Evolutionary conservation across 2,329 filamentous ascomycete species (phyloP), one percentile per base, ranked within the genome.

Genomic region (Aspergillus phoenicis): DNA sequence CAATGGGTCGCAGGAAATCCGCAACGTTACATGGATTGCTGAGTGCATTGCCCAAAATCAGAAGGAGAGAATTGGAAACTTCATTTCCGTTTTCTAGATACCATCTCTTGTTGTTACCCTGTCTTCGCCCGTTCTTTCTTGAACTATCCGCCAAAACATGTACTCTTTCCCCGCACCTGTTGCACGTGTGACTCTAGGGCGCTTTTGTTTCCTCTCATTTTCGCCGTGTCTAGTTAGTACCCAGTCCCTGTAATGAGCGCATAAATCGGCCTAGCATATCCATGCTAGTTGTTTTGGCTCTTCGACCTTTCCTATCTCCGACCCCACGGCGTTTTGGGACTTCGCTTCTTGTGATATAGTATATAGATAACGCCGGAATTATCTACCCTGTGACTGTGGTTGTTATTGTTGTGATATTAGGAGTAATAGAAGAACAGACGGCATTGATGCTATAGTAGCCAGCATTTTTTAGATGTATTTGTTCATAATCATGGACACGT

Each of bases 11-110:
- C 64, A 98, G 93, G 95, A 99, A 90, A 97, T 98, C 71, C 91
- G 95, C 67, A 99, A 99, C 80, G 97, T 99, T 73, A 98, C 95
- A 55, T 99, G 95, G 95, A 99, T 99, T 78, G 90, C 95, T 22
- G 95, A 99, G 80, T 99, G 95, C 81, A 99, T 99, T 85, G 95
- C 95, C 59, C 95, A 99, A 81, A 97, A 97, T 83, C 95, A 99
- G 81, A 99, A 99, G 83, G 95, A 99, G 79, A 88, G 95, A 75
- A 98, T 99, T 76, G 91, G 91, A 70, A 99, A 98, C 81, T 99
- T 96, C 80, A 99, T 99, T 77, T 97, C 93, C 80, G 95, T 98
- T 64, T 97, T 99, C 80, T 97, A 80, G 85, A 55, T 62, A 58
- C 58, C 41, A 59, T 48, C 10, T 60, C 38, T 48, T 56, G 49